Evolutionary conservation across 768 basidiomycete genomes (phyloP).

Genomic region (Boletus sp.): DNA sequence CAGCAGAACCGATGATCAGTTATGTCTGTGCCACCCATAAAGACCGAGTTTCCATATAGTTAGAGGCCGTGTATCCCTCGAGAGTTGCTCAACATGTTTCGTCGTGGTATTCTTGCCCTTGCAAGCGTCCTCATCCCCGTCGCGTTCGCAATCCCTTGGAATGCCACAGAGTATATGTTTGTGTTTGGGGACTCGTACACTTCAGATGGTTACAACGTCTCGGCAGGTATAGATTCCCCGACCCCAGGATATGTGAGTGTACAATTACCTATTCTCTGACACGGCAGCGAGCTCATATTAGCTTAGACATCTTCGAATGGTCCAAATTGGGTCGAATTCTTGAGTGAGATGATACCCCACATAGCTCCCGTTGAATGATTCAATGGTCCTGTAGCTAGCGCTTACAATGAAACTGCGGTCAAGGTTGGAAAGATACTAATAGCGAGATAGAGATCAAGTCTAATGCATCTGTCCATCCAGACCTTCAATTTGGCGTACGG

Average conservation of each 20-base stretch:
- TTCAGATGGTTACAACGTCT: conserved; percentile 57
- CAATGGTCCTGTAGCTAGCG: conserved; percentile 35
- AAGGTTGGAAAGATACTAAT: conserved; percentile 36
- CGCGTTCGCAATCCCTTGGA: conserved; percentile 42
- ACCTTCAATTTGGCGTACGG: conserved; percentile 69
- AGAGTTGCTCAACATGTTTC: conserved; percentile 11
- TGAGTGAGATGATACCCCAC: conserved; percentile 37
- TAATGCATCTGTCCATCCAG: conserved; percentile 22
- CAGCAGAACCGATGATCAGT: too few relatives aligned
- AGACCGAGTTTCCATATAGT: neutral
- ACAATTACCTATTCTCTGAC: neutral
- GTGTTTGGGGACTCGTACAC: conserved; percentile 67
- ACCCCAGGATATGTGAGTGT: conserved; percentile 49
- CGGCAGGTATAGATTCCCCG: conserved; percentile 51
- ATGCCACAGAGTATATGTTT: conserved; percentile 52
- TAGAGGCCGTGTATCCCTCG: neutral
- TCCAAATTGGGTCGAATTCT: conserved; percentile 58
- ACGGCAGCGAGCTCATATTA: conserved; percentile 2
- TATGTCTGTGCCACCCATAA: conserved; percentile 9
- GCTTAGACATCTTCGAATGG: conserved; percentile 58
- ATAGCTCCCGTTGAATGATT: neutral
- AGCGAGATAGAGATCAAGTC: neutral
- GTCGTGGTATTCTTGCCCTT: neutral
- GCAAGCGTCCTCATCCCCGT: conserved; percentile 1
- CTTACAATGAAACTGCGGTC: conserved; percentile 55